Conservation (phyloP, 768 basidiomycete species). For the Russula virescens region DNA sequence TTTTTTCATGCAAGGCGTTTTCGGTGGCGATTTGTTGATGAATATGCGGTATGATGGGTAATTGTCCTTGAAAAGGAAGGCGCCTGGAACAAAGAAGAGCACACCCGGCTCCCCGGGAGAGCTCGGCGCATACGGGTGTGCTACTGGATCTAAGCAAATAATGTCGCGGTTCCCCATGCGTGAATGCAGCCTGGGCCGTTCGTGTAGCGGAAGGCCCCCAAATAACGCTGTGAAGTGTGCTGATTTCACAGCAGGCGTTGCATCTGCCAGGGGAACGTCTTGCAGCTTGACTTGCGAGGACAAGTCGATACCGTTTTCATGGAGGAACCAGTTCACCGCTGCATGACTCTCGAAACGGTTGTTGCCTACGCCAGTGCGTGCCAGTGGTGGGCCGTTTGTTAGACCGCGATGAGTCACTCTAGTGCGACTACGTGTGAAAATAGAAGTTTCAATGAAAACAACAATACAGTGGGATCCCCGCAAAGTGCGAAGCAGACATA, state of each 20-base stretch:
- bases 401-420: too few species aligned
- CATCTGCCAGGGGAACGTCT: not conserved
- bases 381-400: too few species aligned
- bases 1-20: too few species aligned
- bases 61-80: too few species aligned
- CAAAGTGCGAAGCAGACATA: too few species aligned
- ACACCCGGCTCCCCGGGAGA: not conserved
- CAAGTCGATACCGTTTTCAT: not conserved
- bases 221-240: not conserved
- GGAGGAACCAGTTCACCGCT: not conserved
- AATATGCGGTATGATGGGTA: not conserved
- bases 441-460: too few species aligned
- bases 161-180: not conserved
- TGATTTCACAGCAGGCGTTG: not conserved
- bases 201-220: not conserved
- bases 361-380: too few species aligned
- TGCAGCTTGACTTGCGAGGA: not conserved
- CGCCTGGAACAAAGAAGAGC: too few species aligned
- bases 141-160: rapidly evolving
- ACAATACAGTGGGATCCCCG: too few species aligned
- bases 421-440: too few species aligned
- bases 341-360: too few species aligned
- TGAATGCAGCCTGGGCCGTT: not conserved
- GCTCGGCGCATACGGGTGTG: not conserved
- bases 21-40: not conserved